Conservation (phyloP, 805 yeast genomes). For the Tetrapisispora arboricola region DNA sequence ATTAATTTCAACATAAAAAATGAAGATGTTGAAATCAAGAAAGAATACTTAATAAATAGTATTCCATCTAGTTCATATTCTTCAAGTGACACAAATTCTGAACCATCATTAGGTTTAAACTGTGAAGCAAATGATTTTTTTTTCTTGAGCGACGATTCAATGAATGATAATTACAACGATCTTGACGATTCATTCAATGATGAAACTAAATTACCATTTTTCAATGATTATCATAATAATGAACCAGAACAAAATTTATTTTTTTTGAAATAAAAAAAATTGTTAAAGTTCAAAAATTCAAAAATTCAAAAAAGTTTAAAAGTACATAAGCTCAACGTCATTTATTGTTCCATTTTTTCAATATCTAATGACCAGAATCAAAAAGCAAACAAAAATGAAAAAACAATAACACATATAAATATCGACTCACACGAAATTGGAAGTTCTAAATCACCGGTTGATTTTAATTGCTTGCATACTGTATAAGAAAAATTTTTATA, state of each 20-base stretch:
- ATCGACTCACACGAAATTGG: background rate
- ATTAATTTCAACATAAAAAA: background rate
- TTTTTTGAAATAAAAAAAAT: background rate
- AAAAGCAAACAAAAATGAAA: no score
- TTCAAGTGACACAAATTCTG: background rate
- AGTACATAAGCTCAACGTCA: no score
- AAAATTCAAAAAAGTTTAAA: background rate
- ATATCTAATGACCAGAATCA: background rate
- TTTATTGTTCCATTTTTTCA: background rate
- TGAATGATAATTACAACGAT: background rate
- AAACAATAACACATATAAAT: no score
- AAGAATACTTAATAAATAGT: background rate
- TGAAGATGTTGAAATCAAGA: background rate
- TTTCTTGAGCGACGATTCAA: background rate
- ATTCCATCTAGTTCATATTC: background rate
- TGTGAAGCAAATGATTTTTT: background rate
- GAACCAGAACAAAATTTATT: background rate
- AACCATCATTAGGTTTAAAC: background rate
- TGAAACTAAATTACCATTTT: background rate
- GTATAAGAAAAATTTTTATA: background rate
- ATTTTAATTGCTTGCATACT: background rate
- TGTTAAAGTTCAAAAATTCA: background rate
- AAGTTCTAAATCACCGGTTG: slow-evolving; percentile 1
- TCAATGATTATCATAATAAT: background rate
- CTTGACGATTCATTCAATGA: background rate